Evolutionary conservation across 495 filamentous ascomycete species (phyloP).

Genomic region (Penicillium argentinense): DNA sequence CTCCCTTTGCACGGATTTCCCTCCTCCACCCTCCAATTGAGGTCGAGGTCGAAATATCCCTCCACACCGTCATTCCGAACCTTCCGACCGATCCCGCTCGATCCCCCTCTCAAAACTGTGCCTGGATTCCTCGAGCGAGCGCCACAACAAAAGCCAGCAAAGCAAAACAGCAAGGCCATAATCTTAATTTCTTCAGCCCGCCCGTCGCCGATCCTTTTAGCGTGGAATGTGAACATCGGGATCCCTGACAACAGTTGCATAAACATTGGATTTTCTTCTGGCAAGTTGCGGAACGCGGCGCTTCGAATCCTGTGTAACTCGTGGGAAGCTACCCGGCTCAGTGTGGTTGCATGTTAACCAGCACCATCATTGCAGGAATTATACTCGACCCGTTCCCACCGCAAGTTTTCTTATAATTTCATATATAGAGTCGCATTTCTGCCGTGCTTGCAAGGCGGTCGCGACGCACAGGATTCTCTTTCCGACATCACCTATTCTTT

Average conservation of each 20-base stretch:
- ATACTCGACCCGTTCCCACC: too few relatives aligned
- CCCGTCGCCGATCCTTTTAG: constrained; percentile 6
- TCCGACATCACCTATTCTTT: too few relatives aligned
- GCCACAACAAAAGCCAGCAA: constrained; percentile 16
- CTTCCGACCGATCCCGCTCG: not conserved
- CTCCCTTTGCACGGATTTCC: not conserved
- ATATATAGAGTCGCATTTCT: too few relatives aligned
- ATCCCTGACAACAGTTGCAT: not conserved
- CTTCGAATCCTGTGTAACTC: too few relatives aligned
- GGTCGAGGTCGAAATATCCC: not conserved
- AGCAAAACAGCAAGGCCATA: constrained; percentile 9
- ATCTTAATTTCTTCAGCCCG: constrained; percentile 10
- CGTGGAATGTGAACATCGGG: constrained; percentile 5
- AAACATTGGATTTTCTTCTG: too few relatives aligned
- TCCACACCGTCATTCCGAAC: not conserved
- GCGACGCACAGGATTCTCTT: too few relatives aligned
- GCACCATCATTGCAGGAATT: too few relatives aligned
- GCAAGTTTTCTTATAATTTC: too few relatives aligned
- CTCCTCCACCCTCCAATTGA: not conserved
- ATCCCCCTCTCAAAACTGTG: not conserved
- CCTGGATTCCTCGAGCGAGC: constrained; percentile 10
- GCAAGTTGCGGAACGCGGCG: too few relatives aligned
- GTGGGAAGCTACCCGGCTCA: too few relatives aligned
- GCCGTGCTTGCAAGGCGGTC: too few relatives aligned
- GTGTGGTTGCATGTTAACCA: too few relatives aligned